These are phyloP conservation scores for Pyrenophora graminea DNA, from an alignment of 2,329 filamentous ascomycete species.

Conservation along the genomic window DNA sequence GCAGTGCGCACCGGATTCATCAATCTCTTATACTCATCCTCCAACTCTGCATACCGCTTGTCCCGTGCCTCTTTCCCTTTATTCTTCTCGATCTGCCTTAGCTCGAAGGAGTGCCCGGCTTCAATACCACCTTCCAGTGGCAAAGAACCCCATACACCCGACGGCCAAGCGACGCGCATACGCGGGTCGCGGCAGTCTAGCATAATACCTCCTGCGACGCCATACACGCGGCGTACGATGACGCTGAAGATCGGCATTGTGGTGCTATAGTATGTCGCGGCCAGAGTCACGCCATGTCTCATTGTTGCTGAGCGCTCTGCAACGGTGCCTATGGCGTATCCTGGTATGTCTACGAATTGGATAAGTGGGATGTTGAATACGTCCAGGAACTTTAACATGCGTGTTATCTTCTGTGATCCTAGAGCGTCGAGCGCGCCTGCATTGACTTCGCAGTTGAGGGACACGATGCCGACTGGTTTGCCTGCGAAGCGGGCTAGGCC, in stretches of 20 bases:
- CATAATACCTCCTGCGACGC: slow-evolving; percentile 68
- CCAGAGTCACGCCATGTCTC: slow-evolving; percentile 66
- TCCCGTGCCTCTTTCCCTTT: slow-evolving; percentile 54
- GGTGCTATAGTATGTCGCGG: slow-evolving; percentile 65
- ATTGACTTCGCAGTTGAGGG: slow-evolving; percentile 63
- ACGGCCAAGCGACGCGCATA: slow-evolving; percentile 67
- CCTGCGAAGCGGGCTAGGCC: slow-evolving; percentile 64
- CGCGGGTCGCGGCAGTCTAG: slow-evolving; percentile 64
- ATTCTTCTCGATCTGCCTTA: slow-evolving; percentile 59
- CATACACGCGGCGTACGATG: slow-evolving; percentile 64
- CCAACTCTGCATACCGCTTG: slow-evolving; percentile 60
- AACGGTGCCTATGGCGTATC: slow-evolving; percentile 66
- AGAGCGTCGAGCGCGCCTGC: slow-evolving; percentile 64
- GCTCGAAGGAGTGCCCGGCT: slow-evolving; percentile 64
- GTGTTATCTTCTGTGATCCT: slow-evolving; percentile 64
- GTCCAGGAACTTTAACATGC: slow-evolving; percentile 66
- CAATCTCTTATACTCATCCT: slow-evolving; percentile 63
- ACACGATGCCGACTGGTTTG: slow-evolving; percentile 62
- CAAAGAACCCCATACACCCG: slow-evolving; percentile 65
- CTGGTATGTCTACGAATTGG: slow-evolving; percentile 65
- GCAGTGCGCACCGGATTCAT: slow-evolving; percentile 69
- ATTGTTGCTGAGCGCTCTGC: slow-evolving; percentile 67
- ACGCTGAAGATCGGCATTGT: slow-evolving; percentile 67
- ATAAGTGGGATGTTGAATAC: slow-evolving; percentile 67
- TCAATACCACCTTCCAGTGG: slow-evolving; percentile 68